Conservation (phyloP, 2,329 filamentous ascomycete species). For the Sphaerostilbella broomeana region DNA sequence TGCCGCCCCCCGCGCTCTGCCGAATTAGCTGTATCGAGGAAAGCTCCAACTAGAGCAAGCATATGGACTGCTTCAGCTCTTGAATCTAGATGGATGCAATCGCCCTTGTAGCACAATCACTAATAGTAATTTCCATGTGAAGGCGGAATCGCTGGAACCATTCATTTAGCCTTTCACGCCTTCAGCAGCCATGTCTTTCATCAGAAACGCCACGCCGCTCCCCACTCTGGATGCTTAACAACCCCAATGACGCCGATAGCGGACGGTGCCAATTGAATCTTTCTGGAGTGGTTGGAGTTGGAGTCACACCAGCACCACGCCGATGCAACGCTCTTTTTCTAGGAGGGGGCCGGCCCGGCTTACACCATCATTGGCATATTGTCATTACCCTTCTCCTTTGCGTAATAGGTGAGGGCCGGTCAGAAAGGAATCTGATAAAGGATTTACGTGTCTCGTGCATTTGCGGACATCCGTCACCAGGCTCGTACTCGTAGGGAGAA, state of each 20-base stretch:
- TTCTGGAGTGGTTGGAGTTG: too few relatives aligned
- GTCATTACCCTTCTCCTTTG: constrained; percentile 13
- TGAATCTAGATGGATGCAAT: too few relatives aligned
- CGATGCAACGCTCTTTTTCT: neutral
- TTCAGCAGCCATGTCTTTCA: constrained; percentile 8
- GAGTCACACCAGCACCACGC: constrained; percentile 3
- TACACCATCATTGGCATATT: constrained; percentile 5
- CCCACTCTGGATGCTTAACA: constrained; percentile 1
- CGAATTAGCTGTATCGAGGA: too few relatives aligned
- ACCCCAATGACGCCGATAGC: constrained; percentile 8
- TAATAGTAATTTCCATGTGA: too few relatives aligned
- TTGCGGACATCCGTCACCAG: too few relatives aligned
- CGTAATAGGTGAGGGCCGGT: constrained; percentile 5
- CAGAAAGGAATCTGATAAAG: constrained; percentile 9
- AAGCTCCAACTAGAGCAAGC: too few relatives aligned
- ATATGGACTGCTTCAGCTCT: too few relatives aligned
- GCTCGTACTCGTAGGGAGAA: constrained; percentile 5
- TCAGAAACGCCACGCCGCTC: neutral
- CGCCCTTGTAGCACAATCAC: too few relatives aligned
- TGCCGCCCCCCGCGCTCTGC: too few relatives aligned
- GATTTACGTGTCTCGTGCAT: constrained; percentile 3
- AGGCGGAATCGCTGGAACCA: too few relatives aligned
- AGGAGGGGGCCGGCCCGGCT: constrained; percentile 3
- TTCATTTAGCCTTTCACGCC: too few relatives aligned
- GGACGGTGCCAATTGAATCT: neutral